Evolutionary conservation across 192 early-diverging fungal species (phyloP), one percentile per base, ranked within the genome.

Genomic region (Podila horticola): DNA sequence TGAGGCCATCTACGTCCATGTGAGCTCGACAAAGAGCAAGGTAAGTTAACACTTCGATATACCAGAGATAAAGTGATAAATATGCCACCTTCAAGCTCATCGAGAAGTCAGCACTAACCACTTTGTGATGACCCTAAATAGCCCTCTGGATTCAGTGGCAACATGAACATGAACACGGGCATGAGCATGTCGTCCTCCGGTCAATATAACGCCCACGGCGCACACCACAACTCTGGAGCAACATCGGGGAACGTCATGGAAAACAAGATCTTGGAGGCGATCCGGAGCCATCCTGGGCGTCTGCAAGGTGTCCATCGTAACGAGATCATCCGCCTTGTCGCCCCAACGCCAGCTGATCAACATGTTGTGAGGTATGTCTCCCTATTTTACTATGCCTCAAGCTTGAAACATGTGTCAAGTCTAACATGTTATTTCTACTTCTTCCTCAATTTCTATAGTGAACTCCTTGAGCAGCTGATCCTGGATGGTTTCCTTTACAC

Each of bases 1-100:
- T 41, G 91, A 93, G 62, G 89, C 86, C 63, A 88, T 92, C 17
- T 85, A 88, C 33, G 86, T 85, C 26, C 93, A 96, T 66, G 68
- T 93, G 66, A 79, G 71, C 51, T 74, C 88, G 30, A 93, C 90
- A 36, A 79, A 82, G 51, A 74, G 70, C 22, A 69, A 82, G 64
- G 66, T 81, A 79, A 22, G 10, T 24, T 5, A 3, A 24, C 5
- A 22, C 7, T 6, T 55, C 8, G 20, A 6, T 22, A 55, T 4
- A 1, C 15, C 41, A 17, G 41, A 45, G 41, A 36, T 36, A 36
- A 10, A 36, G 11, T 7, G 7, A n/a, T 10, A 10, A 1, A 2
- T 12, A 12, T 45, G 2, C 15, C 41, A 45, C 41, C 41, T 45
- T 45, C 15, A 45, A 17, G 41, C 15, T 17, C 41, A 45, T 15